phyloP scores from a whole-genome alignment of 345 rosid genomes.

The Garcia nutans region DNA sequence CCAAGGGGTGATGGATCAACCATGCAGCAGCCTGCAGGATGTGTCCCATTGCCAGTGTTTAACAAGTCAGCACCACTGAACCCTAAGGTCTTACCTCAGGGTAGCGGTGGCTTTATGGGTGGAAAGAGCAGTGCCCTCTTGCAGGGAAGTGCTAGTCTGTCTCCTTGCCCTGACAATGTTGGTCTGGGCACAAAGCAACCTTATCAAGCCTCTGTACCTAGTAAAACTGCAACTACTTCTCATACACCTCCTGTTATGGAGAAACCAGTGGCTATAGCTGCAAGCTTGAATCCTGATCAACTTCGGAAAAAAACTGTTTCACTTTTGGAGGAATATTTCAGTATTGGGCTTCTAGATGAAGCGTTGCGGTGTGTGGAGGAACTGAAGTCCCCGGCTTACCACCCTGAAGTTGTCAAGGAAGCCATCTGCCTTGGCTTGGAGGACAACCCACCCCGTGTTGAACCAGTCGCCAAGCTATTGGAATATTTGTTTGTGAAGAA shows the following conservation, averaged over 20 bases:
- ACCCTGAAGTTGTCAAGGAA: constrained; percentile 78
- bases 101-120: constrained; percentile 58
- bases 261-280: constrained; percentile 33
- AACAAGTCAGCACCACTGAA: constrained; percentile 56
- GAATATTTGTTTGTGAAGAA: constrained; percentile 48
- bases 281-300: constrained; percentile 39
- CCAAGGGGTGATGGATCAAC: constrained; percentile 73
- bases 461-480: constrained; percentile 48
- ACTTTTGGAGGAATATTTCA: constrained; percentile 74
- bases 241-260: constrained; percentile 31
- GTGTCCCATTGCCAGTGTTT: constrained; percentile 42
- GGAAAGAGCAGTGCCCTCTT: constrained; percentile 77
- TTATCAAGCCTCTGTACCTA: constrained; percentile 26
- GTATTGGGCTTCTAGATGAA: constrained; percentile 52
- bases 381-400: constrained; percentile 58
- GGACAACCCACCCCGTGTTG: constrained; percentile 61
- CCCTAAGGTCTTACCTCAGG: constrained; percentile 73
- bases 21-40: constrained; percentile 44
- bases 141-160: constrained; percentile 50
- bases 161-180: constrained; percentile 29
- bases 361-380: constrained; percentile 76
- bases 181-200: constrained; percentile 31
- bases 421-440: constrained; percentile 71
- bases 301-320: constrained; percentile 63
- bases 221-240: constrained; percentile 29